Percentiles rank a stretch among this genome's conserved stretches.
phyloP scores from a whole-genome alignment of 106 monocot species.

The Cymbidium sinense region DNA sequence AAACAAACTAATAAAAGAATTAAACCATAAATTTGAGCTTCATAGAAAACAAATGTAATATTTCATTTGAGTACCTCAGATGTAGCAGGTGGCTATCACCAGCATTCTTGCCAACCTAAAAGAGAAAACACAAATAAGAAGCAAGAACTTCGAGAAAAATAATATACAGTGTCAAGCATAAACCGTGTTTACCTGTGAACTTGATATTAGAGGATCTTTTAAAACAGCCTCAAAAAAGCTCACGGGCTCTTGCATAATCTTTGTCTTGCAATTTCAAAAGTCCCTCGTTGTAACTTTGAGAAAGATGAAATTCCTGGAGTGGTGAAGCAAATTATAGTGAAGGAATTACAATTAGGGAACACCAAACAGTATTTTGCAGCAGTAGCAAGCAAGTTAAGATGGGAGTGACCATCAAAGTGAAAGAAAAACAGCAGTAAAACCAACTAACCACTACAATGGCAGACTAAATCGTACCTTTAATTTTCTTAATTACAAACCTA shows the following conservation, averaged over 20 bases:
- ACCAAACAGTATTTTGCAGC: background rate
- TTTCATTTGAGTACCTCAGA: constrained; percentile 41
- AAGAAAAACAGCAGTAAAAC: background rate
- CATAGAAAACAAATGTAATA: background rate
- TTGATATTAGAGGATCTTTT: constrained; percentile 78
- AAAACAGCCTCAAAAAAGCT: constrained; percentile 83
- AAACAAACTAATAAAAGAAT: background rate
- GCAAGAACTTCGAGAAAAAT: background rate
- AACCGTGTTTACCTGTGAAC: constrained; percentile 29
- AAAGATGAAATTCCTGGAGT: constrained; percentile 82
- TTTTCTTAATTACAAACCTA: background rate
- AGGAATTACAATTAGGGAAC: background rate
- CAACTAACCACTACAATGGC: too few relatives aligned
- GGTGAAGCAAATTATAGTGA: background rate
- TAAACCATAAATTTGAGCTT: background rate
- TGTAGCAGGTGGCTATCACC: constrained; percentile 76
- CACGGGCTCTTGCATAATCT: constrained; percentile 67
- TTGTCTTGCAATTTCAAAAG: constrained; percentile 80
- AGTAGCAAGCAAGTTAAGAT: background rate
- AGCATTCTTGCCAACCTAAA: constrained; percentile 33
- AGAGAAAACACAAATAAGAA: constrained; percentile 6
- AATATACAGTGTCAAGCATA: background rate
- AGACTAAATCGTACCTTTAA: too few relatives aligned
- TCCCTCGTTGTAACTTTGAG: constrained; percentile 91
- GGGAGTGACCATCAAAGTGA: background rate